Base-by-base conservation (phyloP, 2,329 filamentous ascomycete genomes). In the Aspergillus calidoustus region DNA sequence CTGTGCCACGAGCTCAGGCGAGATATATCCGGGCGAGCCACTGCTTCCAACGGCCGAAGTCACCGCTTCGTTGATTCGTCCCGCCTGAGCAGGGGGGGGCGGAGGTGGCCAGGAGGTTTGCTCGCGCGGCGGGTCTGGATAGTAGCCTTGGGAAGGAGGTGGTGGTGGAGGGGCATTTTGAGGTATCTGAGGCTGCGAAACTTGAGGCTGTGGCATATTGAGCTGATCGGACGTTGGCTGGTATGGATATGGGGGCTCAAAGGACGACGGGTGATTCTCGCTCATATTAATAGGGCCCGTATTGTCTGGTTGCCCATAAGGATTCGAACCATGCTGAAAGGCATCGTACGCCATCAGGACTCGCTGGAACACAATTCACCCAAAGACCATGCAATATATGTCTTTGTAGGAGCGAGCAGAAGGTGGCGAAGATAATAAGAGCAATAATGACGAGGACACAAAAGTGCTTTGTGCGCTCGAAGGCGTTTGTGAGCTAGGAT, bases 1-100 rank as follows among this genome's bases (percentile, higher is more conserved):
- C 63, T 87, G 83, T 52, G 85, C 83, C 54, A 90, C 81, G 23
- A 89, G 77, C 7, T 87, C 84, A 2, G 86, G 86, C 55, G 87
- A 83, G 13, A 89, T 76, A 44, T 82, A 80, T 61, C 78, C 79
- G 8, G 81, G 77, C 8, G 80, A 74, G 46, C 83, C 79, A 11
- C 82, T 79, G 55, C 81, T 81, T 66, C 84, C 78, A 62, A 86
- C 85, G 9, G 85, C 85, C 64, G 82, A 82, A 66, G 80, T 82
- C 66, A 87, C 83, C 38, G 84, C 86, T 67, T 86, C 84, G 66
- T 84, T 83, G 66, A 87, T 81, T 13, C 82, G 81, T 5, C 72
- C 73, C 3, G 70, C 54, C n/a, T 65, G 57, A 22, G 61, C 46
- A 19, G 59, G 68, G 19, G 65, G 64, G 22, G 65, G 66, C 31